Conservation (phyloP, 2,329 filamentous ascomycete species). For the Coleophoma eucalyptorum region DNA sequence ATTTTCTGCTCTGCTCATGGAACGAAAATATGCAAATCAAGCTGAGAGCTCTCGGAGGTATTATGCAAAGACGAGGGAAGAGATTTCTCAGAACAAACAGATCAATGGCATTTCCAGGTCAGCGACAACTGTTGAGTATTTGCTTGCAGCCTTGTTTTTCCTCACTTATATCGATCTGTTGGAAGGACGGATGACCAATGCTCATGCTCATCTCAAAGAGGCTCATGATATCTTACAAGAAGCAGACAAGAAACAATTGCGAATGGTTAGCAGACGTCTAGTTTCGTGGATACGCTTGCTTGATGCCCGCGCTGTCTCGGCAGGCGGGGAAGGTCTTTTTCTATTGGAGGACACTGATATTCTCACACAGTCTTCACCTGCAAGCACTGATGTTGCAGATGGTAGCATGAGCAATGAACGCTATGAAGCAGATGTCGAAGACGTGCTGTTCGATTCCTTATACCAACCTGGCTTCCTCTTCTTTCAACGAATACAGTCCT, state of each 20-base stretch:
- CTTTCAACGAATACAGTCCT: constrained; percentile 54
- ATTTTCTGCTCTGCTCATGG: constrained; percentile 39
- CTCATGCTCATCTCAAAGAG: constrained; percentile 44
- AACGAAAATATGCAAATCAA: constrained; percentile 11
- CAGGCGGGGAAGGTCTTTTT: constrained; percentile 51
- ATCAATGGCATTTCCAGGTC: constrained; percentile 1
- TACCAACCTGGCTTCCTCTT: constrained; percentile 53
- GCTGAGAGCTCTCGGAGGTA: constrained; percentile 11
- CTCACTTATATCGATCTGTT: constrained; percentile 50
- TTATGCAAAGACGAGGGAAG: constrained; percentile 7
- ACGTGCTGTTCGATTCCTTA: constrained; percentile 49
- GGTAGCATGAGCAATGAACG: constrained; percentile 26
- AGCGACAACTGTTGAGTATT: constrained; percentile 27
- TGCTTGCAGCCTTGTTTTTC: constrained; percentile 49
- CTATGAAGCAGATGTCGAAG: constrained; percentile 28
- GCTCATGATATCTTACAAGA: constrained; percentile 43
- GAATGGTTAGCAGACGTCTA: constrained; percentile 40
- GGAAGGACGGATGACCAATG: constrained; percentile 37
- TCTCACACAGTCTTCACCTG: constrained; percentile 39
- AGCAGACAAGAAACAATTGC: constrained; percentile 33
- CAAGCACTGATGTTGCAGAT: constrained; percentile 30
- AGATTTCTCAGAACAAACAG: constrained; percentile 2
- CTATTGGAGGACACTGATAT: constrained; percentile 44
- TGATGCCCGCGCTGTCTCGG: constrained; percentile 50
- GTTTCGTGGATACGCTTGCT: constrained; percentile 52